Conservation (phyloP, 495 filamentous ascomycete species). For the Daldinia grandis region DNA sequence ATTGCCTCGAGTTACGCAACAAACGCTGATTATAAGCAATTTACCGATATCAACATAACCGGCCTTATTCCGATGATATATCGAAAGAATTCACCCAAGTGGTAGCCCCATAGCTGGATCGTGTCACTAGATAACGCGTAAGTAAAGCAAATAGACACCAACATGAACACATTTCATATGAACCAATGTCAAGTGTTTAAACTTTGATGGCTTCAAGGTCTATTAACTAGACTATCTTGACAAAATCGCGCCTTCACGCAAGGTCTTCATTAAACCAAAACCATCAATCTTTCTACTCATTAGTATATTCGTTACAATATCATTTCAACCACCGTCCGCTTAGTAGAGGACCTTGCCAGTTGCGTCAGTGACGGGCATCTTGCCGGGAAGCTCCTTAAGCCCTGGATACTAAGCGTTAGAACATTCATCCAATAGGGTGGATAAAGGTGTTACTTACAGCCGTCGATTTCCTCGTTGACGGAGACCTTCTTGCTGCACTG, state of each 20-base stretch:
- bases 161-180: not conserved
- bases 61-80: too few species aligned
- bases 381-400: constrained; percentile 43
- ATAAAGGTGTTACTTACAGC: constrained; percentile 41
- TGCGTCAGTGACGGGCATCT: constrained; percentile 42
- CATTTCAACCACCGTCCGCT: not conserved
- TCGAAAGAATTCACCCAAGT: too few species aligned
- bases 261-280: not conserved
- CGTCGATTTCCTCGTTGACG: constrained; percentile 52
- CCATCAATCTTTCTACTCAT: constrained; percentile 3
- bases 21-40: too few species aligned
- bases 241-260: not conserved
- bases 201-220: not conserved
- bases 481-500: constrained; percentile 45
- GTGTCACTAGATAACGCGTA: too few species aligned
- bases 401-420: constrained; percentile 25
- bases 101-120: too few species aligned
- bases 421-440: not conserved
- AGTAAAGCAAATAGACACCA: not conserved
- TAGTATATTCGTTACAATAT: not conserved
- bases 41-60: too few species aligned
- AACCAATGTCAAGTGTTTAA: not conserved
- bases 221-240: not conserved
- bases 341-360: constrained; percentile 34
- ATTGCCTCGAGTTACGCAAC: too few species aligned